These are phyloP conservation scores for Hordeum pubiflorum DNA, from an alignment of 202 grass and related monocot genomes.

Conservation along the genomic window DNA sequence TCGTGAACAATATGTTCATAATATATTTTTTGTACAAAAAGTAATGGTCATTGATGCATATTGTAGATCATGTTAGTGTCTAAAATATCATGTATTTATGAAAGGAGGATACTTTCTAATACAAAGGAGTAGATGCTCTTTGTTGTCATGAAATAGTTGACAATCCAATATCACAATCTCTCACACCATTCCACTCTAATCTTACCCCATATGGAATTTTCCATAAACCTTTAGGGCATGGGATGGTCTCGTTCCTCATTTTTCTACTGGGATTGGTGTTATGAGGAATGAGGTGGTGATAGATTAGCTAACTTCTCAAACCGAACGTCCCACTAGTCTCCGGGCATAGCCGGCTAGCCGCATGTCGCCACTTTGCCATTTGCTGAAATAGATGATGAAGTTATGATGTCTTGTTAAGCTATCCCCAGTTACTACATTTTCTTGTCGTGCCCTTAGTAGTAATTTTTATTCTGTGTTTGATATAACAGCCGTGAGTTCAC, in stretches of 20 bases:
- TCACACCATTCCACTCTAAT: not conserved
- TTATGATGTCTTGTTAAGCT: not conserved
- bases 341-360: not conserved
- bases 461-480: slow-evolving; percentile 18
- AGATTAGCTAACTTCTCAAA: not conserved
- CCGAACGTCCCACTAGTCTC: not conserved
- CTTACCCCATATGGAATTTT: not conserved
- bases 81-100: not conserved
- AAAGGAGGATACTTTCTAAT: not conserved
- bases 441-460: not conserved
- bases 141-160: not conserved
- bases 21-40: not conserved
- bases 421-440: slow-evolving; percentile 13
- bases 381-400: slow-evolving; percentile 5
- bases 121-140: not conserved
- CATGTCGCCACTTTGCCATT: not conserved
- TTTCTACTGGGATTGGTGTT: not conserved
- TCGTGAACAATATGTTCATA: not conserved
- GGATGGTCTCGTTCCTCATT: not conserved
- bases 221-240: not conserved
- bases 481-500: slow-evolving; percentile 83
- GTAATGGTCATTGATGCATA: not conserved
- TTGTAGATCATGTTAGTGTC: not conserved
- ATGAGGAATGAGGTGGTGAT: not conserved
- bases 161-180: not conserved